These are phyloP conservation scores for Saccharomyces hybrid DNA, from an alignment of 1,139 yeast genomes.

Conservation along the genomic window DNA sequence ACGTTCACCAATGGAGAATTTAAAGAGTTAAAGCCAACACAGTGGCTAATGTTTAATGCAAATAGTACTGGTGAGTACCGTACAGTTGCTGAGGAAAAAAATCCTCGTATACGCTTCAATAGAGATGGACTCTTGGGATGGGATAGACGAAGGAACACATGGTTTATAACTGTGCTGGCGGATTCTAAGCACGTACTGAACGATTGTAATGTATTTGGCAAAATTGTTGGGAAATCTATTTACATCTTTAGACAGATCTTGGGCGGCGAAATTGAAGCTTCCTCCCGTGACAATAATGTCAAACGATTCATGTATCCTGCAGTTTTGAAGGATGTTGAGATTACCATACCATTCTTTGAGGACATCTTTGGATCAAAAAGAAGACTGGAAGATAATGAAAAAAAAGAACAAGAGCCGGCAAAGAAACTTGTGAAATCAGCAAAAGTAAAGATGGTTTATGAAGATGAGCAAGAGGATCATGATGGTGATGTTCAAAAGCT, in stretches of 20 bases:
- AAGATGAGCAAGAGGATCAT: slow-evolving; percentile 30
- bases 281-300: slow-evolving; percentile 22
- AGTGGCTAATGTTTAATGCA: not conserved
- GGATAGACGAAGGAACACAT: slow-evolving; percentile 32
- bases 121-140: slow-evolving; percentile 53
- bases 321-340: slow-evolving; percentile 36
- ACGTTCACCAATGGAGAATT: slow-evolving; percentile 39
- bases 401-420: slow-evolving; percentile 1
- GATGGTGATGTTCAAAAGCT: slow-evolving; percentile 17
- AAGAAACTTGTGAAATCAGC: slow-evolving; percentile 19
- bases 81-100: slow-evolving; percentile 42
- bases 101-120: slow-evolving; percentile 46
- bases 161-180: slow-evolving; percentile 25
- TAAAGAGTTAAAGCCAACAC: slow-evolving; percentile 30
- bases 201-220: slow-evolving; percentile 53
- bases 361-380: slow-evolving; percentile 33
- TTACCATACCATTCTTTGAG: slow-evolving; percentile 45
- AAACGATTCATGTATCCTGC: slow-evolving; percentile 48
- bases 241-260: slow-evolving; percentile 47
- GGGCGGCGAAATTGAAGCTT: slow-evolving; percentile 41
- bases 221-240: slow-evolving; percentile 52
- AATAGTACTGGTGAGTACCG: slow-evolving; percentile 21
- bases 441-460: slow-evolving; percentile 27
- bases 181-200: slow-evolving; percentile 29
- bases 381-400: slow-evolving; percentile 3